Conservation (phyloP, 129 eudicot genomes). For the Flaveria sonorensis region DNA sequence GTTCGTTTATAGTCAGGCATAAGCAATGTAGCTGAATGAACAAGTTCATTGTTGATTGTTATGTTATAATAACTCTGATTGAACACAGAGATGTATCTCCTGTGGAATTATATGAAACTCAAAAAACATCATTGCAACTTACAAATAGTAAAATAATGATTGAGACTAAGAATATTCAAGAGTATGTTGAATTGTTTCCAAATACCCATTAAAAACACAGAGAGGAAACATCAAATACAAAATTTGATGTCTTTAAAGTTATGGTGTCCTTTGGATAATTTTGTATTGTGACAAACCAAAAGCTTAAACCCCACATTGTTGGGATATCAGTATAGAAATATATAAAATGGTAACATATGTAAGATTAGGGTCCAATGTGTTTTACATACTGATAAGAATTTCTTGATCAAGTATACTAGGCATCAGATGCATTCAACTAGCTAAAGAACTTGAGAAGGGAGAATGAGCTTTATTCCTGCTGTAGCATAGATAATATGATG, state of each 20-base stretch:
- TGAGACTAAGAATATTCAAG: background rate
- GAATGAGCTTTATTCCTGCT: background rate
- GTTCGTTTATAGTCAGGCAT: background rate
- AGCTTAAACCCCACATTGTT: background rate
- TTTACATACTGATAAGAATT: constrained; percentile 1
- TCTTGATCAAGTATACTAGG: constrained; percentile 7
- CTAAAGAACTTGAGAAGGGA: constrained; percentile 5
- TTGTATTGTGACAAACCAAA: background rate
- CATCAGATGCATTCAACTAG: background rate
- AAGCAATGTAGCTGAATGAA: background rate
- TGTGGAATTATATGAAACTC: constrained; percentile 4
- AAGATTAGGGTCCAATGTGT: constrained; percentile 1
- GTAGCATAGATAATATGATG: constrained; percentile 5
- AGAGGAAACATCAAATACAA: background rate
- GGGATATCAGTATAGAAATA: background rate
- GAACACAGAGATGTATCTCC: background rate
- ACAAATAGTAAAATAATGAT: too few relatives aligned
- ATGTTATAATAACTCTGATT: background rate
- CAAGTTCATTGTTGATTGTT: background rate
- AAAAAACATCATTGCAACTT: background rate
- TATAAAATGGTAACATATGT: background rate
- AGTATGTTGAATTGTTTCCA: constrained; percentile 7
- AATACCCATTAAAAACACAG: background rate
- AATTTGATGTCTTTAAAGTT: background rate
- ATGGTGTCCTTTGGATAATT: constrained; percentile 10